These are phyloP conservation scores for Curvularia spicifera DNA, from an alignment of 2,329 filamentous ascomycete species.

Conservation along the genomic window DNA sequence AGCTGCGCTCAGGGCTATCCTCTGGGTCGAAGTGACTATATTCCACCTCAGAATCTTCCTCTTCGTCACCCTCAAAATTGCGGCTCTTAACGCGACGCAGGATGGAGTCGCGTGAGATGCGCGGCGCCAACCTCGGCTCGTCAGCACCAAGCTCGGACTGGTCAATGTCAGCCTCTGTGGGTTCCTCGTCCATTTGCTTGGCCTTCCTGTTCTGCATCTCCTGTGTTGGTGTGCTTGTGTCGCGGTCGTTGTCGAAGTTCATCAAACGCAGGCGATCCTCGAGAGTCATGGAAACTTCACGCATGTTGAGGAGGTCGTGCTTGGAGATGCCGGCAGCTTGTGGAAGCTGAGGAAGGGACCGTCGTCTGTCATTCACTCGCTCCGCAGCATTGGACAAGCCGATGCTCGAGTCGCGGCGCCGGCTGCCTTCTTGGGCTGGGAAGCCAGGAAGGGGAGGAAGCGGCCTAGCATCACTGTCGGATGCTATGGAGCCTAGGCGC, in stretches of 20 bases:
- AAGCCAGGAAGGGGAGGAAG: slow-evolving; percentile 83
- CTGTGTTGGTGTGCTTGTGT: slow-evolving; percentile 47
- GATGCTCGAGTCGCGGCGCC: slow-evolving; percentile 63
- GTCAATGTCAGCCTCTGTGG: slow-evolving; percentile 45
- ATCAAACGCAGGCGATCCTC: slow-evolving; percentile 87
- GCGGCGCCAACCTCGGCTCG: slow-evolving; percentile 69
- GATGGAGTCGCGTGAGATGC: slow-evolving; percentile 93
- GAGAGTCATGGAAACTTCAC: slow-evolving; percentile 75
- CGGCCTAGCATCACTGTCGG: slow-evolving; percentile 81
- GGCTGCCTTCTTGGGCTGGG: slow-evolving; percentile 61
- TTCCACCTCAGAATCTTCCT: slow-evolving; percentile 34
- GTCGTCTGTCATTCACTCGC: slow-evolving; percentile 69
- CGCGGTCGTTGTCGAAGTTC: slow-evolving; percentile 71
- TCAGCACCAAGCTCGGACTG: slow-evolving; percentile 37
- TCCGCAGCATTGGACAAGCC: slow-evolving; percentile 76
- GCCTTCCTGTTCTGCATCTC: slow-evolving; percentile 41
- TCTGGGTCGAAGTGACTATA: slow-evolving; percentile 49
- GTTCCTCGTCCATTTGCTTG: slow-evolving; percentile 21
- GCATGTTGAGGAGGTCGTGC: slow-evolving; percentile 77
- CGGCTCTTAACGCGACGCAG: slow-evolving; percentile 80
- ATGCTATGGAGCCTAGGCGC: slow-evolving; percentile 75
- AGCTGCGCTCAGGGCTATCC: slow-evolving; percentile 64
- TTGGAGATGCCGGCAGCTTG: slow-evolving; percentile 71
- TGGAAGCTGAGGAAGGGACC: slow-evolving; percentile 76
- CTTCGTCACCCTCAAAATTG: slow-evolving; percentile 63